Evolutionary conservation across 306 rosid genomes (phyloP).

Genomic region (Pyrus bretschneideri): DNA sequence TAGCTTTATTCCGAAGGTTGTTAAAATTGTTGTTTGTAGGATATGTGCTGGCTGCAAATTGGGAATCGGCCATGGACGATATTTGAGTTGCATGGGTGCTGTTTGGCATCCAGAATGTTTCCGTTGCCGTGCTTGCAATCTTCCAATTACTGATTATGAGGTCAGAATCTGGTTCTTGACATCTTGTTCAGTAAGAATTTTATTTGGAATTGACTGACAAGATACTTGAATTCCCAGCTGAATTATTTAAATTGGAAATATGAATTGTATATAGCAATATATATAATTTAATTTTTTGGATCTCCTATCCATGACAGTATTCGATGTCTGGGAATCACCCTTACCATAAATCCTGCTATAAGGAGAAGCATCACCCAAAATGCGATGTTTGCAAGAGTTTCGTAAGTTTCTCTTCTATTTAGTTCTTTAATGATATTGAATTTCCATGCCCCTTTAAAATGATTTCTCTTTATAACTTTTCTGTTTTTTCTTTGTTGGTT

Average conservation of each 20-base stretch:
- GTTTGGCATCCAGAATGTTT: conserved; percentile 97
- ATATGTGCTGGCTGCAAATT: conserved; percentile 83
- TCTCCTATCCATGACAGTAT: conserved; percentile 47
- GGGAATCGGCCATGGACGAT: conserved; percentile 70
- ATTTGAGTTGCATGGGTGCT: conserved; percentile 67
- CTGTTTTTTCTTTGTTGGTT: background rate
- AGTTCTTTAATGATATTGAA: background rate
- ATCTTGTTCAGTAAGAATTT: conserved; percentile 1
- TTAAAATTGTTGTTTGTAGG: conserved; percentile 39
- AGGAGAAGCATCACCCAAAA: conserved; percentile 84
- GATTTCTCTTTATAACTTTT: background rate
- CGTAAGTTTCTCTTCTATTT: conserved; percentile 45
- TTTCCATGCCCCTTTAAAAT: background rate
- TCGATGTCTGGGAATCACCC: conserved; percentile 73
- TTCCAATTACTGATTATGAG: conserved; percentile 85
- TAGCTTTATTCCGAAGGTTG: conserved; percentile 1
- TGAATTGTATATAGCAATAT: background rate
- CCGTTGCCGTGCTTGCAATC: conserved; percentile 66
- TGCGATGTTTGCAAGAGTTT: conserved; percentile 88
- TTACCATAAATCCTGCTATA: conserved; percentile 85
- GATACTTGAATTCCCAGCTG: background rate
- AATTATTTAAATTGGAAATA: background rate
- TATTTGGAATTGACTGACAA: conserved; percentile 9
- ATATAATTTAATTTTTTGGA: background rate
- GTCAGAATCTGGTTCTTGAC: conserved; percentile 25